Percentiles rank a stretch among this genome's conserved stretches.
Evolutionary conservation across 2,329 filamentous ascomycete species (phyloP).

Genomic region (Talaromyces amestolkiae): DNA sequence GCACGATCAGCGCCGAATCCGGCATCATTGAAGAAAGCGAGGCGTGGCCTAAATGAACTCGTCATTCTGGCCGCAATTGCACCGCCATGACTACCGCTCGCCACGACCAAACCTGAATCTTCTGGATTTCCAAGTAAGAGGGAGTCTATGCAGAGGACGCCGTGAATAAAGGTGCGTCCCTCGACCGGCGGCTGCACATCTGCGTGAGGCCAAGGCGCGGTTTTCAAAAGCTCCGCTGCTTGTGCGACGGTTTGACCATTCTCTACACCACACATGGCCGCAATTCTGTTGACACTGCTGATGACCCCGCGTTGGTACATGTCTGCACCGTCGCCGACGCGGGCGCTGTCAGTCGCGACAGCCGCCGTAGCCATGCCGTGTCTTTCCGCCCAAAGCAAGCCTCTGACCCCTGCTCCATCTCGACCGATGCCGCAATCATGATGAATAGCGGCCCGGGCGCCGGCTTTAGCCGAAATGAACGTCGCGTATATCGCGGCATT

Average conservation of each 20-base stretch:
- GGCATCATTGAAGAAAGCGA: neutral
- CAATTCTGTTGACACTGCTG: slow-evolving; percentile 1
- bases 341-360: neutral
- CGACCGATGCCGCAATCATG: neutral
- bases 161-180: neutral
- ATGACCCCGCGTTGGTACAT: slow-evolving; percentile 1
- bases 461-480: neutral
- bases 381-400: neutral
- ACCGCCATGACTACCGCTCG: neutral
- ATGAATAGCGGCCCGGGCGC: slow-evolving; percentile 1
- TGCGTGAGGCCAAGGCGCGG: neutral
- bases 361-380: neutral
- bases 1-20: neutral
- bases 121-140: slow-evolving; percentile 1
- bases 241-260: neutral
- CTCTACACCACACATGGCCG: slow-evolving; percentile 1
- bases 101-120: neutral
- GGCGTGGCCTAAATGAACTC: neutral
- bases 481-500: slow-evolving; percentile 3
- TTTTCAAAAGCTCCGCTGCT: neutral
- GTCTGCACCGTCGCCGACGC: neutral
- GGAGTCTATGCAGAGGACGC: slow-evolving; percentile 3
- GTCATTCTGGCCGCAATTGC: neutral
- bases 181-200: neutral
- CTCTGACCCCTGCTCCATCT: neutral